phyloP scores from a whole-genome alignment of 1,139 yeast species.

The Scheffersomyces stambukii region DNA sequence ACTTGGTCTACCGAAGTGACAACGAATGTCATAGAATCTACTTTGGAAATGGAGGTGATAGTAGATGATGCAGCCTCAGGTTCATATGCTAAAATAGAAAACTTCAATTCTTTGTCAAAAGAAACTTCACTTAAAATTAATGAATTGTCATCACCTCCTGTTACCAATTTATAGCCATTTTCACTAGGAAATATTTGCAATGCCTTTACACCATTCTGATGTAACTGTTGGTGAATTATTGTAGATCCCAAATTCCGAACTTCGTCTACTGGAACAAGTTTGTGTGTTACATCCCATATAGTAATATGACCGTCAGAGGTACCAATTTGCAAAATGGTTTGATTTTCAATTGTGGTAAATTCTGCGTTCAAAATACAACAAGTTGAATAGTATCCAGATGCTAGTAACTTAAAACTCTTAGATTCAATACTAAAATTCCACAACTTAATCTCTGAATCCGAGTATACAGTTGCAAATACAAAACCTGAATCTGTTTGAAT shows the following conservation, averaged over 20 bases:
- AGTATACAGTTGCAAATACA: constrained; percentile 57
- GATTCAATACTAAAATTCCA: constrained; percentile 48
- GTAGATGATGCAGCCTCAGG: constrained; percentile 80
- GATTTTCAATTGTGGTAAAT: constrained; percentile 28
- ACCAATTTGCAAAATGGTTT: constrained; percentile 45
- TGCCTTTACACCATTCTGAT: constrained; percentile 81
- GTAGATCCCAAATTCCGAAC: constrained; percentile 15
- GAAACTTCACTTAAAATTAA: constrained; percentile 43
- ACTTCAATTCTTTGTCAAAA: constrained; percentile 11
- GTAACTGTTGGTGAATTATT: constrained; percentile 49
- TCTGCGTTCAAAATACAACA: constrained; percentile 72
- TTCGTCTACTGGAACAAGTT: neutral
- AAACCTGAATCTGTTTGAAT: constrained; percentile 39
- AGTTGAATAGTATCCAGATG: constrained; percentile 54
- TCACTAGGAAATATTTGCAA: constrained; percentile 19
- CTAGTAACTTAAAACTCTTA: constrained; percentile 38
- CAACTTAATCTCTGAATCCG: constrained; percentile 72
- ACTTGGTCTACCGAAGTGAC: constrained; percentile 79
- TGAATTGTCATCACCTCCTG: constrained; percentile 95
- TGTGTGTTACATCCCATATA: constrained; percentile 49
- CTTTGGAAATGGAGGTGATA: constrained; percentile 57
- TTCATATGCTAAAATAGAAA: constrained; percentile 22
- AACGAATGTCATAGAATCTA: constrained; percentile 23
- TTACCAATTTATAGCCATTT: constrained; percentile 35
- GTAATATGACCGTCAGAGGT: constrained; percentile 83